Evolutionary conservation across 2,329 filamentous ascomycete species (phyloP).

Genomic region (Cladosporium sp.): DNA sequence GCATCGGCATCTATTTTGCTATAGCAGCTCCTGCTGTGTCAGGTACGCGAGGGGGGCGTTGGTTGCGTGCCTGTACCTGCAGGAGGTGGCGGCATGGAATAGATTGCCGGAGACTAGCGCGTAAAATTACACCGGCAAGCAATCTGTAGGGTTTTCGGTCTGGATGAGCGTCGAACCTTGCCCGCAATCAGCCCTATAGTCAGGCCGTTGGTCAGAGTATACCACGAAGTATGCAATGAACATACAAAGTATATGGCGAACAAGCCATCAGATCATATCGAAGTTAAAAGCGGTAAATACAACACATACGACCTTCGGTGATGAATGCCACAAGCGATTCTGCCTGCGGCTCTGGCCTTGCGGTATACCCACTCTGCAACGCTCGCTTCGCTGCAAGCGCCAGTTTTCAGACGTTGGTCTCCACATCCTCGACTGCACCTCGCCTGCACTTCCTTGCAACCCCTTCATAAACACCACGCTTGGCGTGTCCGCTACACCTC

Average conservation of each 20-base stretch:
- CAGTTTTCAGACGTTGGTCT: conserved; percentile 9
- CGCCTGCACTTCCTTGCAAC: background rate
- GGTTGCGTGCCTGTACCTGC: conserved; percentile 7
- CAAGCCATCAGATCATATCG: background rate
- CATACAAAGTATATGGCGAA: background rate
- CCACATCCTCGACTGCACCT: background rate
- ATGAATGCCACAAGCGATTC: background rate
- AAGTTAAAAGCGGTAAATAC: background rate
- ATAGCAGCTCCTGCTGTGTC: background rate
- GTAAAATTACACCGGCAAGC: conserved; percentile 3
- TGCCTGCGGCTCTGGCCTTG: background rate
- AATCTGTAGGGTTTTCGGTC: background rate
- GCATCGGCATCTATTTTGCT: background rate
- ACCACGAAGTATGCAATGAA: background rate
- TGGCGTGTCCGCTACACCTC: background rate
- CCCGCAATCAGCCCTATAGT: background rate
- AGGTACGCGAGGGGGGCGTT: conserved; percentile 7
- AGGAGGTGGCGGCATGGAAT: conserved; percentile 10
- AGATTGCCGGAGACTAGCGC: conserved; percentile 13
- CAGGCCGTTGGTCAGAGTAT: background rate
- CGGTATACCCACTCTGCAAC: background rate
- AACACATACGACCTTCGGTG: background rate
- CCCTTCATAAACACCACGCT: conserved; percentile 16
- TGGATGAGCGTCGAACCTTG: background rate
- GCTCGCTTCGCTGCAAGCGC: conserved; percentile 15